These are phyloP conservation scores for Fusarium sp. DNA, from an alignment of 2,329 filamentous ascomycete species.

Conservation along the genomic window DNA sequence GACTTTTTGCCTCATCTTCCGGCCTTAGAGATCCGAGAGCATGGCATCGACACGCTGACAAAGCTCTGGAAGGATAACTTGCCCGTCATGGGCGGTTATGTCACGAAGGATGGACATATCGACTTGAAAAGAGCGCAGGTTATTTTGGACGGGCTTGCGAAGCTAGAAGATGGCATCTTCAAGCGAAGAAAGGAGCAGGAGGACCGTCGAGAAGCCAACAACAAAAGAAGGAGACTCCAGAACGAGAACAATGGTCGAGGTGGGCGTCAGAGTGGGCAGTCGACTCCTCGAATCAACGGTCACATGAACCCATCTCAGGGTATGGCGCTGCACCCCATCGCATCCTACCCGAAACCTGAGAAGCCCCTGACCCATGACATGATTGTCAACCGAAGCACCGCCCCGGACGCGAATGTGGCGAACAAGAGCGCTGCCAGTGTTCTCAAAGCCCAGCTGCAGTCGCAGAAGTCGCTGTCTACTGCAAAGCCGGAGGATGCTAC, in stretches of 20 bases:
- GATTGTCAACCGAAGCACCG: conserved; percentile 79
- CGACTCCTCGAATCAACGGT: conserved; percentile 44
- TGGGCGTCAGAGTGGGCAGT: conserved; percentile 30
- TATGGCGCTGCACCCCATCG: conserved; percentile 53
- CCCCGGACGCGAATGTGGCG: conserved; percentile 78
- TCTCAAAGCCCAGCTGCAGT: conserved; percentile 82
- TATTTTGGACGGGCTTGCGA: conserved; percentile 88
- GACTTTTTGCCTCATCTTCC: conserved; percentile 97
- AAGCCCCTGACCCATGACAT: conserved; percentile 84
- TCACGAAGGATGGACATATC: conserved; percentile 94
- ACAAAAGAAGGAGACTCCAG: conserved; percentile 82
- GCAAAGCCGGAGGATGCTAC: conserved; percentile 40
- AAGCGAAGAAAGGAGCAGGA: conserved; percentile 86
- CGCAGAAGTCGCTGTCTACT: conserved; percentile 38
- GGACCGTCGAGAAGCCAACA: conserved; percentile 82
- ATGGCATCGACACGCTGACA: conserved; percentile 95
- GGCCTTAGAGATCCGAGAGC: conserved; percentile 96
- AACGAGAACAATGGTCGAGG: conserved; percentile 59
- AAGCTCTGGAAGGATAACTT: conserved; percentile 98
- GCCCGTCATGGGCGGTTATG: conserved; percentile 90
- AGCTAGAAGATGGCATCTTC: conserved; percentile 95
- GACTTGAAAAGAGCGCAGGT: conserved; percentile 87
- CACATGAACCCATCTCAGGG: conserved; percentile 51
- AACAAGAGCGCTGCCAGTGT: conserved; percentile 96
- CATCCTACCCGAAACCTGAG: conserved; percentile 64